Conservation (phyloP, 139 green algal genomes). For the Desmodesmus armatus region DNA sequence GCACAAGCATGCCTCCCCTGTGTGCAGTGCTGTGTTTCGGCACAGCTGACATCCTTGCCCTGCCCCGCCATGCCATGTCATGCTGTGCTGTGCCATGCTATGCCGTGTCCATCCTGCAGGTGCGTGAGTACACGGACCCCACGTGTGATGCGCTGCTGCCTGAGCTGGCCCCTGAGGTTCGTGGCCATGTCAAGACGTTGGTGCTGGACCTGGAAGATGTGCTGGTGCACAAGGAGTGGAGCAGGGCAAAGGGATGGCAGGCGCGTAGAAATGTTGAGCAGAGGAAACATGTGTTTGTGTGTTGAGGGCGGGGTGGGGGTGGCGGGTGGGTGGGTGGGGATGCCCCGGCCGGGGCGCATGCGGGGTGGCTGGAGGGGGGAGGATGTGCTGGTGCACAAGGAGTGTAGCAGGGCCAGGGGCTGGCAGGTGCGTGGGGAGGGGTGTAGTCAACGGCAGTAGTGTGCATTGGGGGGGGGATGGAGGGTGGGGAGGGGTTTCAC, state of each 20-base stretch:
- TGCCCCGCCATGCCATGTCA: not conserved
- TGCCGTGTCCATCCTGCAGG: not conserved
- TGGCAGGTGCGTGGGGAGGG: slow-evolving; percentile 64
- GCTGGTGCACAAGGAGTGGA: slow-evolving; percentile 95
- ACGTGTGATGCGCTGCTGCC: slow-evolving; percentile 93
- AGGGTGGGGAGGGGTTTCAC: no score
- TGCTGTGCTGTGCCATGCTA: not conserved
- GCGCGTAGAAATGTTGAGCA: slow-evolving; percentile 48
- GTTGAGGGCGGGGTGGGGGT: no score
- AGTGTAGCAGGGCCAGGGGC: slow-evolving; percentile 88
- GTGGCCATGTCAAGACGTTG: slow-evolving; percentile 84
- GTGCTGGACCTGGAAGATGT: slow-evolving; percentile 97
- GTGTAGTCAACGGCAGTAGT: no score
- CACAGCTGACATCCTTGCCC: not conserved
- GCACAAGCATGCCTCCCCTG: not conserved
- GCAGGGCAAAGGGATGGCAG: slow-evolving; percentile 74
- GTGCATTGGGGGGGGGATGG: no score
- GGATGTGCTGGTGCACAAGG: slow-evolving; percentile 90
- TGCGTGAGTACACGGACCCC: slow-evolving; percentile 85
- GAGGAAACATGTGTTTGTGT: no score
- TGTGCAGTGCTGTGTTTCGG: not conserved
- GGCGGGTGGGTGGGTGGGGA: no score
- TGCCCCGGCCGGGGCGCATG: no score
- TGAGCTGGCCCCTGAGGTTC: slow-evolving; percentile 79
- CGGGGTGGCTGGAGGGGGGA: no score